Percentiles rank a stretch among this genome's conserved stretches.
Evolutionary conservation across 371 early-diverging fungal genomes (phyloP).

Genomic region (Mucor mucedo): DNA sequence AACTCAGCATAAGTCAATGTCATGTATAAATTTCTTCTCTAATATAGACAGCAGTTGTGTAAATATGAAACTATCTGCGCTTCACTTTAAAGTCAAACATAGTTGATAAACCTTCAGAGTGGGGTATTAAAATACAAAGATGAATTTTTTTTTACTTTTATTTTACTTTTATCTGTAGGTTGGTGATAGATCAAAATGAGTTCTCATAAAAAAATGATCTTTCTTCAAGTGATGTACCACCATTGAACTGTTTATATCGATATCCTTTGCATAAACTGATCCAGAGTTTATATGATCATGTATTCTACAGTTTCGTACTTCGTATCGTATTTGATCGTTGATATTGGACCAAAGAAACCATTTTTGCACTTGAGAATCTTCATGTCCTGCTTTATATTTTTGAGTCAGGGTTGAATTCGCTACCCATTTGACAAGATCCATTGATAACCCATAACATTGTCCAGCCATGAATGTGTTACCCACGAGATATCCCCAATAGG

Average conservation of each 20-base stretch:
- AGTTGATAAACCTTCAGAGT: too few relatives aligned
- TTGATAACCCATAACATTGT: not conserved
- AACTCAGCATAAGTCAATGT: too few relatives aligned
- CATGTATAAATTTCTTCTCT: too few relatives aligned
- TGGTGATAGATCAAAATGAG: not conserved
- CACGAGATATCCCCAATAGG: not conserved
- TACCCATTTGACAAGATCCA: not conserved
- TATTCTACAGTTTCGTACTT: not conserved
- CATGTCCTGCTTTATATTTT: not conserved
- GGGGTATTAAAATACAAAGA: too few relatives aligned
- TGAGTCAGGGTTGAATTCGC: not conserved
- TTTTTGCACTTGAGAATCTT: constrained; percentile 1
- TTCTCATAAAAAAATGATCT: constrained; percentile 1
- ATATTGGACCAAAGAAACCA: not conserved
- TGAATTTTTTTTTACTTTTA: too few relatives aligned
- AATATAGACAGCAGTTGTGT: too few relatives aligned
- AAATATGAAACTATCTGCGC: too few relatives aligned
- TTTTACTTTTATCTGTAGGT: not conserved
- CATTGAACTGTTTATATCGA: not conserved
- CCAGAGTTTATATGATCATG: not conserved
- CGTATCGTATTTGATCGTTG: not conserved
- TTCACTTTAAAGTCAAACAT: too few relatives aligned
- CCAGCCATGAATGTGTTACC: constrained; percentile 1
- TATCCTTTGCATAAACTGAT: not conserved
- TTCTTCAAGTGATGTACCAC: not conserved